Evolutionary conservation across 768 basidiomycete genomes (phyloP), one percentile per base, ranked within the genome.

Genomic region (Neoboletus magnificus): DNA sequence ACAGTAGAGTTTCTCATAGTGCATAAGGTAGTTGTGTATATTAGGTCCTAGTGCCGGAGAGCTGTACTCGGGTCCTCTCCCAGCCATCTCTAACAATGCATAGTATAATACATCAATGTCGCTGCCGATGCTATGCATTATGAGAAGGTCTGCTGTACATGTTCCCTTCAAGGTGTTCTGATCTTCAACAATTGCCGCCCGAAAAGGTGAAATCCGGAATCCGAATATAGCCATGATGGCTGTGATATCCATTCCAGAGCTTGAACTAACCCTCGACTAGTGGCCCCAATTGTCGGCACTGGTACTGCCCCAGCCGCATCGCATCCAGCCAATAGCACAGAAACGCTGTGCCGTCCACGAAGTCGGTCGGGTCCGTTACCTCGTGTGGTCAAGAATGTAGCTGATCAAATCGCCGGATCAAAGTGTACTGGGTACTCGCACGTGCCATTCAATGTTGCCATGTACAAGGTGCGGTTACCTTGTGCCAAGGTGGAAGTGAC

Each of bases 361-460:
- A 13, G 15, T 37, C 30, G 4, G 22, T 37, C 36, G 15, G 16
- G 33, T 27, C 37, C 54, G 47, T 50, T 46, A 45, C 60, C 60
- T 62, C 63, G 50, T 59, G 66, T 18, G 15, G 48, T 56, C 50
- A 60, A 51, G 45, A 55, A 60, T 63, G 62, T 29, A 57, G 46
- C 18, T 53, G 23, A 50, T 37, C 40, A 45, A 50, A 48, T 37
- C 27, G 20, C 47, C 62, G 62, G 64, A 66, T 61, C 64, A 60
- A 54, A 45, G 47, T 20, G 29, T 41, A 54, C 48, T 35, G 52
- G 16, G 43, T 22, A 27, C 44, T 20, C 29, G 36, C 63, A 60
- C 66, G 65, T 66, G 63, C n/a, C n/a, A n/a, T 53, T 22, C 39
- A 23, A 25, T 36, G 16, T 29, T 27, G 55, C 50, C 40, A 29